A percentile compares a stretch with the other conserved stretches of the same genome.
Conservation (phyloP, 2,329 filamentous ascomycete species). For the Didymella lethalis region DNA sequence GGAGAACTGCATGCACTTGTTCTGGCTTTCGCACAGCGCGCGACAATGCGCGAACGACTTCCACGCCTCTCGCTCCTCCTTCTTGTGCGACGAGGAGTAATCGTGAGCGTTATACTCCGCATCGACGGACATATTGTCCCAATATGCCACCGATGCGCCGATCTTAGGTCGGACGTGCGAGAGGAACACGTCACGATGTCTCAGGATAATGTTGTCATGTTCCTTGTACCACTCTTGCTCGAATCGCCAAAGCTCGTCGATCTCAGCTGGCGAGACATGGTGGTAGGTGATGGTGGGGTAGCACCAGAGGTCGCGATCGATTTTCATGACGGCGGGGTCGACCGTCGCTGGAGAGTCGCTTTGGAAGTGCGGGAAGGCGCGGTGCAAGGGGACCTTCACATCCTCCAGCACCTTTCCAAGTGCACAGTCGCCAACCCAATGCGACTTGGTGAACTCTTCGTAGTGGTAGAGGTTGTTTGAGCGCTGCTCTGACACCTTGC, state of each 20-base stretch:
- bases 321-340: slow-evolving; percentile 48
- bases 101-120: slow-evolving; percentile 49
- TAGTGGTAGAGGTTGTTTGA: slow-evolving; percentile 43
- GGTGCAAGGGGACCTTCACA: slow-evolving; percentile 46
- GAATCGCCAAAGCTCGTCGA: slow-evolving; percentile 51
- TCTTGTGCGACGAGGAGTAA: slow-evolving; percentile 30
- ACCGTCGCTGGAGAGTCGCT: slow-evolving; percentile 55
- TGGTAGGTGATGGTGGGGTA: slow-evolving; percentile 54
- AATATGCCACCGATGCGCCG: slow-evolving; percentile 30
- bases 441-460: slow-evolving; percentile 47
- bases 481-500: slow-evolving; percentile 44
- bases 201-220: slow-evolving; percentile 42
- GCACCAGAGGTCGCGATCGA: slow-evolving; percentile 54
- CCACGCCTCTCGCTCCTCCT: slow-evolving; percentile 45
- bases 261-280: slow-evolving; percentile 48
- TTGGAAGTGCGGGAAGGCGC: slow-evolving; percentile 56
- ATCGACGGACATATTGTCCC: slow-evolving; percentile 51
- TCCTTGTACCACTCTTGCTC: slow-evolving; percentile 51
- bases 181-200: slow-evolving; percentile 50
- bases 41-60: slow-evolving; percentile 48
- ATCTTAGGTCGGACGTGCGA: slow-evolving; percentile 46
- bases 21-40: slow-evolving; percentile 44
- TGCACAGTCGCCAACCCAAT: slow-evolving; percentile 53
- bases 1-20: slow-evolving; percentile 47
- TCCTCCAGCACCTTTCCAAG: slow-evolving; percentile 50